These are phyloP conservation scores for Claviceps humidiphila DNA, from an alignment of 2,329 filamentous ascomycete genomes.

Conservation along the genomic window DNA sequence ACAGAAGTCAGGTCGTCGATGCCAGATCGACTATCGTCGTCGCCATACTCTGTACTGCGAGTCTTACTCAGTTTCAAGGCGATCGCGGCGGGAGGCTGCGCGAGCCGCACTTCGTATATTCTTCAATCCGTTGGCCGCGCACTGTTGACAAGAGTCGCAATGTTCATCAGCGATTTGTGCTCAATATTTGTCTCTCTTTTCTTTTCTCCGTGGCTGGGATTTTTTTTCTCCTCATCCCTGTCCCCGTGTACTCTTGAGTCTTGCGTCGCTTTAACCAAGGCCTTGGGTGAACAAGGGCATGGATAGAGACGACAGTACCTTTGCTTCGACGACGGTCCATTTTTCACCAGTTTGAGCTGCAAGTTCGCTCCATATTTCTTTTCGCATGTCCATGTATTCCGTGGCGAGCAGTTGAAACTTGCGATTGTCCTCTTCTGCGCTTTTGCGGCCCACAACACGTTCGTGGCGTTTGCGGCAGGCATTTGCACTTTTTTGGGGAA, in stretches of 20 bases:
- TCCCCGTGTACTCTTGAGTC: background rate
- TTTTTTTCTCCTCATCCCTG: background rate
- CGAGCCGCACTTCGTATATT: conserved; percentile 61
- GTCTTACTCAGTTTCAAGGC: conserved; percentile 32
- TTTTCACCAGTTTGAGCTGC: conserved; percentile 67
- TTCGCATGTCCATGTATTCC: conserved; percentile 67
- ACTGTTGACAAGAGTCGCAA: conserved; percentile 31
- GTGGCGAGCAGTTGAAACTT: conserved; percentile 62
- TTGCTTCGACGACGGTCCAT: conserved; percentile 58
- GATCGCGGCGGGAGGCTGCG: conserved; percentile 51
- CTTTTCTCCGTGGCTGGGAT: background rate
- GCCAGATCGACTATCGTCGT: conserved; percentile 59
- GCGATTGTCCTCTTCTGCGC: conserved; percentile 61
- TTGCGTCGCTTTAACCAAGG: too few species aligned
- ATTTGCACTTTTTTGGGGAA: conserved; percentile 65
- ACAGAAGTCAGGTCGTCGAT: conserved; percentile 44
- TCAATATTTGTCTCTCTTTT: background rate
- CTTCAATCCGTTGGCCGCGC: conserved; percentile 73
- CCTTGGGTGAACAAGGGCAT: background rate
- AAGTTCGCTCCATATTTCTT: conserved; percentile 69
- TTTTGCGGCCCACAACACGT: conserved; percentile 62
- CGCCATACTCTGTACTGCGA: conserved; percentile 38
- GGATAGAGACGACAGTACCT: conserved; percentile 27
- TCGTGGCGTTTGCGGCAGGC: conserved; percentile 86
- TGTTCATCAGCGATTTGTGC: background rate